These are phyloP conservation scores for Talaromyces funiculosus DNA, from an alignment of 2,329 filamentous ascomycete species.

Conservation along the genomic window DNA sequence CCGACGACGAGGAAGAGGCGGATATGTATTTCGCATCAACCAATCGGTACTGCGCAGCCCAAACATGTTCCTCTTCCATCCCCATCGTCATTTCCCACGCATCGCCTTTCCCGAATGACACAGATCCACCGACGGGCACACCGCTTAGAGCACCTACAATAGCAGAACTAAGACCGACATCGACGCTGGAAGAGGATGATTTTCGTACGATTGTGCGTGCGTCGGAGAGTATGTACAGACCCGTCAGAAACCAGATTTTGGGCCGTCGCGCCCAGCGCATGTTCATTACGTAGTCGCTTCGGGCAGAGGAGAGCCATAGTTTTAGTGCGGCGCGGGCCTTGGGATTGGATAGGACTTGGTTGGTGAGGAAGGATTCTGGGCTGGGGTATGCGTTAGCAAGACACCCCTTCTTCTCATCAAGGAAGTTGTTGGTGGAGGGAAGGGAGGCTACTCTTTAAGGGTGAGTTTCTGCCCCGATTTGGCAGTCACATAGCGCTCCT, in stretches of 20 bases:
- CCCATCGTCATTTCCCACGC: conserved; percentile 22
- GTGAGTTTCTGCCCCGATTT: conserved; percentile 17
- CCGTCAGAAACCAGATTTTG: conserved; percentile 23
- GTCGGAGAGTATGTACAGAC: conserved; percentile 20
- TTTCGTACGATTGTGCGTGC: conserved; percentile 18
- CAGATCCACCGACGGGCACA: conserved; percentile 21
- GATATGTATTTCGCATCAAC: conserved; percentile 19
- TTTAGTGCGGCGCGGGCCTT: conserved; percentile 19
- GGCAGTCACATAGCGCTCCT: conserved; percentile 20
- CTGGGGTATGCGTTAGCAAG: conserved; percentile 5
- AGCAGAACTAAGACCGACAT: conserved; percentile 18
- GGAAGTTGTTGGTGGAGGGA: neutral
- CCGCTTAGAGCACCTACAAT: conserved; percentile 20
- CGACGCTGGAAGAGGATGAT: conserved; percentile 14
- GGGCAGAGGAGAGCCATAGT: conserved; percentile 23
- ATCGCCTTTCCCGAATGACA: conserved; percentile 19
- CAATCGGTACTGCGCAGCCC: conserved; percentile 24
- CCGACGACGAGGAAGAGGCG: conserved; percentile 14
- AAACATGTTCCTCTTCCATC: conserved; percentile 23
- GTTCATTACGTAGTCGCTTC: conserved; percentile 20
- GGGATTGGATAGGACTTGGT: conserved; percentile 16
- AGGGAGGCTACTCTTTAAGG: conserved; percentile 18
- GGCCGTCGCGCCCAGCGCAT: conserved; percentile 23
- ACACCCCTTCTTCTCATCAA: neutral
- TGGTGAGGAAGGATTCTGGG: conserved; percentile 19